Base-by-base conservation (phyloP, 805 yeast species). In the Starmerella floris region DNA sequence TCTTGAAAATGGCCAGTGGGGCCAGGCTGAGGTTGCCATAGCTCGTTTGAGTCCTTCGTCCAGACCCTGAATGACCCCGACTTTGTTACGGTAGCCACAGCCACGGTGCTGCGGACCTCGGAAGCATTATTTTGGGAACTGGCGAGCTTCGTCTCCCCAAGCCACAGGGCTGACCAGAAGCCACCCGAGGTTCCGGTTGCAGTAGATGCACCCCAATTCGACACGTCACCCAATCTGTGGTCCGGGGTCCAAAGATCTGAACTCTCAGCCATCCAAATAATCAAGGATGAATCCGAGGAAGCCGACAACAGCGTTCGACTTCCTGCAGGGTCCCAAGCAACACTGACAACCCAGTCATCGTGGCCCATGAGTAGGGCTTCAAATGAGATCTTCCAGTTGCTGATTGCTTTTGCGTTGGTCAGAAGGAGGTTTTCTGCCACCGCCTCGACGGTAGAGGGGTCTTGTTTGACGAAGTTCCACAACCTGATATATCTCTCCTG, bases 341-440 rank as follows among this genome's bases (percentile, higher is more conserved):
- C 65, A 9, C 83, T 76, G 2, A 88, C 75, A 22, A 93, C 78
- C 98, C 98, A 91, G 60, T 91, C 99, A 58, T 91, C 99, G 61
- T 91, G 98, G 6, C 98, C 99, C 80, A 91, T 79, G 22, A 91
- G 75, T 46, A 91, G 72, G 0, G 98, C 95, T 56, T 93, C 99
- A 56, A 87, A 84, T 50, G 74, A 75, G 40, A 85, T 69, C 51
- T 54, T 2, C 51, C 56, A 30, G 70, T 55, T 11, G 56, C 39
- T 52, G 49, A 84, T 76, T n/a, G 22, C 32, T 21, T 45, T 38
- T 15, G 35, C 42, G 23, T 46, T 74, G 71, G 59, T 81, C 77
- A 60, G 42, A 77, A 81, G 52, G 80, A 84, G 62, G 82, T 83
- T 16, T 79, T 73, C 45, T n/a, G n/a, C n/a, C 82, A 63, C 31